Conservation (phyloP, 1,284 basidiomycete species). For the Macrocybe sp. region DNA sequence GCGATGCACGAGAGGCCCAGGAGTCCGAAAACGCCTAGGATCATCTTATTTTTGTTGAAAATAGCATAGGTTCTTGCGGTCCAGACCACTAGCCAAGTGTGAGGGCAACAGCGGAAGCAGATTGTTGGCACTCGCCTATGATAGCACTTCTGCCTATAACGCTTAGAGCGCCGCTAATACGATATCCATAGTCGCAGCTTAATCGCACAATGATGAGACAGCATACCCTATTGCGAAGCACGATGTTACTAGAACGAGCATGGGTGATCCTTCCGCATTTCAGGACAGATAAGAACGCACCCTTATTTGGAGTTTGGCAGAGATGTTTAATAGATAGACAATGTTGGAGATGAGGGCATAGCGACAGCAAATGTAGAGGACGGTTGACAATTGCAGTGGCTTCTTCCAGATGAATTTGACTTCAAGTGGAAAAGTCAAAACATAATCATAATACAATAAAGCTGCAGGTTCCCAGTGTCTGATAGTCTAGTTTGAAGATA, state of each 20-base stretch:
- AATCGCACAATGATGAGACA: background rate
- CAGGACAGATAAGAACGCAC: background rate
- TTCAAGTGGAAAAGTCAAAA: slow-evolving; percentile 12
- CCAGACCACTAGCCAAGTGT: slow-evolving; percentile 8
- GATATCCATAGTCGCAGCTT: slow-evolving; percentile 14
- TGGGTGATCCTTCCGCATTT: background rate
- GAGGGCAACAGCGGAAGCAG: background rate
- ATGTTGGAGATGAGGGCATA: slow-evolving; percentile 14
- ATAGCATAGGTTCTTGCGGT: slow-evolving; percentile 11
- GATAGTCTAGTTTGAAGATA: background rate
- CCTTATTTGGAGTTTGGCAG: slow-evolving; percentile 7
- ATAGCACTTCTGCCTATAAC: slow-evolving; percentile 12
- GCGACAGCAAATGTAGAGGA: slow-evolving; percentile 12
- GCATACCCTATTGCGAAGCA: background rate
- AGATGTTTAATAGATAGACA: slow-evolving; percentile 13
- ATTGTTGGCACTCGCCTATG: slow-evolving; percentile 5
- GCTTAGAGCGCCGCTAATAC: slow-evolving; percentile 9
- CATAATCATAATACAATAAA: slow-evolving; percentile 14
- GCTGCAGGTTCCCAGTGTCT: slow-evolving; percentile 3
- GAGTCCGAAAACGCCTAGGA: slow-evolving; percentile 7
- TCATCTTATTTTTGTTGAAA: slow-evolving; percentile 8
- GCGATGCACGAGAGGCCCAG: slow-evolving; percentile 10
- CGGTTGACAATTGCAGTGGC: slow-evolving; percentile 8
- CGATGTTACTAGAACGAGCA: background rate
- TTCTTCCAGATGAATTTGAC: slow-evolving; percentile 12